Evolutionary conservation across 495 filamentous ascomycete genomes (phyloP).

Genomic region (Penicillium argentinense): DNA sequence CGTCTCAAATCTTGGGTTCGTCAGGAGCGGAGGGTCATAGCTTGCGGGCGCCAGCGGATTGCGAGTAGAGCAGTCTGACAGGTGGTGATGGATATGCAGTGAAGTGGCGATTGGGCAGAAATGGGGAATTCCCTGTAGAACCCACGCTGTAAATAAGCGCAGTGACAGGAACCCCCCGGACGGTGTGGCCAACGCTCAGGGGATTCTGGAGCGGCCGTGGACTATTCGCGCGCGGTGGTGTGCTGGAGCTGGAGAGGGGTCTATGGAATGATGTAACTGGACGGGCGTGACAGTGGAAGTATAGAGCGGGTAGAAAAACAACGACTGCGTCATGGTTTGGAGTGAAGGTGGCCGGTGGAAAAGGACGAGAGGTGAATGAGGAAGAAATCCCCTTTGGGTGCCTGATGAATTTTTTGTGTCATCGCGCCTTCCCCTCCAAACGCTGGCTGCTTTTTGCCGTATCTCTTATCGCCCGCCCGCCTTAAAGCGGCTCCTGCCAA

Average conservation of each 20-base stretch:
- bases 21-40: constrained; percentile 15
- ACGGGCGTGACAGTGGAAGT: constrained; percentile 20
- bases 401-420: constrained; percentile 18
- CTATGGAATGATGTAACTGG: constrained; percentile 32
- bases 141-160: no score
- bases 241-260: constrained; percentile 21
- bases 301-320: constrained; percentile 16
- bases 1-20: neutral
- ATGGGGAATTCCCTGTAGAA: constrained; percentile 7
- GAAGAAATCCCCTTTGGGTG: constrained; percentile 16
- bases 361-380: constrained; percentile 13
- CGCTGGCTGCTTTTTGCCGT: constrained; percentile 18
- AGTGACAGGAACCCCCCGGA: constrained; percentile 9
- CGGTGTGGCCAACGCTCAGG: constrained; percentile 12
- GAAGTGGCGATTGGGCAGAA: constrained; percentile 20
- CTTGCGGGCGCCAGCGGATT: constrained; percentile 5
- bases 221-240: constrained; percentile 16
- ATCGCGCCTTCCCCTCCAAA: constrained; percentile 17
- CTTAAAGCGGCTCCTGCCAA: constrained; percentile 16
- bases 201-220: constrained; percentile 6
- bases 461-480: constrained; percentile 24
- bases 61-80: neutral
- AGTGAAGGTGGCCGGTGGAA: constrained; percentile 2
- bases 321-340: constrained; percentile 48
- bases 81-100: neutral